Conservation (phyloP, 2,329 filamentous ascomycete species). For the Diaporthe citrichinensis region DNA sequence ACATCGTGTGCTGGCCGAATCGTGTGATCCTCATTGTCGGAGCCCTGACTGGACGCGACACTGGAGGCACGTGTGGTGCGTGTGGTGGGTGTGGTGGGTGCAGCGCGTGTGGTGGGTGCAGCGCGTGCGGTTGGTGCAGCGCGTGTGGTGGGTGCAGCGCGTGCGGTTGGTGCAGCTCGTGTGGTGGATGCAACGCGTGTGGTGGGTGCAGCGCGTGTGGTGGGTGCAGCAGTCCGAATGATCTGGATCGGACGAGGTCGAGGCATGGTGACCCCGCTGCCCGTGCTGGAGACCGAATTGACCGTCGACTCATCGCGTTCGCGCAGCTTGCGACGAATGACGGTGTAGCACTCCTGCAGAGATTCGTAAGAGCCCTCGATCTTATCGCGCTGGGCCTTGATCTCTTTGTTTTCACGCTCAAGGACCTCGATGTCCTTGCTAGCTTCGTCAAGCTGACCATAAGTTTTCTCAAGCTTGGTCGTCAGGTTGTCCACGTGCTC, state of each 20-base stretch:
- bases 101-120: not conserved
- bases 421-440: constrained; percentile 44
- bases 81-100: not conserved
- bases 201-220: not conserved
- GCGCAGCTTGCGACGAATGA: constrained; percentile 45
- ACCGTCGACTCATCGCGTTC: constrained; percentile 46
- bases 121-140: constrained; percentile 54
- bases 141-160: not conserved
- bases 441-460: constrained; percentile 47
- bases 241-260: constrained; percentile 74
- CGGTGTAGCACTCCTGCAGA: constrained; percentile 45
- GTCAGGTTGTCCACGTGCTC: constrained; percentile 6
- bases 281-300: constrained; percentile 52
- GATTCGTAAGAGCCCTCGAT: constrained; percentile 46
- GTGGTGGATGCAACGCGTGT: not conserved
- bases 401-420: constrained; percentile 42
- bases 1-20: constrained; percentile 79
- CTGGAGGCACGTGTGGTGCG: constrained; percentile 67
- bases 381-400: constrained; percentile 45
- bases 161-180: not conserved
- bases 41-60: constrained; percentile 44
- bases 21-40: constrained; percentile 67
- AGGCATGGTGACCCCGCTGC: constrained; percentile 74
- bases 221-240: constrained; percentile 47
- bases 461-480: constrained; percentile 43